Percentiles rank a stretch among this genome's conserved stretches.
Conservation (phyloP, 805 yeast genomes). For the Isabelozyma gotoi region DNA sequence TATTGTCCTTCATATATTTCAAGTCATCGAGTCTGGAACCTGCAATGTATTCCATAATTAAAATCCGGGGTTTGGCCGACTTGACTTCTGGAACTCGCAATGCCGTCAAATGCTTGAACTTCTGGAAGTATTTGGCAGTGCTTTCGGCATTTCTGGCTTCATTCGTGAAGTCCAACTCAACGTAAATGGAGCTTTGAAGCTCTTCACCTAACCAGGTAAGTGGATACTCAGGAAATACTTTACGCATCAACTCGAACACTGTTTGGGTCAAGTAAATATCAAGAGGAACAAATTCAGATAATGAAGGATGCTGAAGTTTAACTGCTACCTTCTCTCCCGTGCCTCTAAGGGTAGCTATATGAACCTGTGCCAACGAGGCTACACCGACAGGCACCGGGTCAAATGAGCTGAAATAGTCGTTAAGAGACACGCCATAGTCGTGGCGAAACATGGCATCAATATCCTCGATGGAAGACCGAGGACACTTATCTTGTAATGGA, state of each 20-base stretch:
- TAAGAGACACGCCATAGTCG: slow-evolving; percentile 64
- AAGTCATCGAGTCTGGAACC: slow-evolving; percentile 85
- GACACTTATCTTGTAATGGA: slow-evolving; percentile 90
- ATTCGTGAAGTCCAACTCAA: slow-evolving; percentile 84
- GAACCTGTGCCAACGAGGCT: slow-evolving; percentile 96
- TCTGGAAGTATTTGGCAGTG: slow-evolving; percentile 67
- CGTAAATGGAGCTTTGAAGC: slow-evolving; percentile 77
- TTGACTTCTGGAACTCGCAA: slow-evolving; percentile 73
- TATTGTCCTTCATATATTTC: slow-evolving; percentile 56
- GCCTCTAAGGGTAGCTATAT: slow-evolving; percentile 60
- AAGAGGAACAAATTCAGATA: slow-evolving; percentile 84
- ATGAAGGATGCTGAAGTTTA: slow-evolving; percentile 89
- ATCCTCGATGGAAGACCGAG: slow-evolving; percentile 70
- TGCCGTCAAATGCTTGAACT: slow-evolving; percentile 63
- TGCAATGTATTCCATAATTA: slow-evolving; percentile 82
- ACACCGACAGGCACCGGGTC: slow-evolving; percentile 83
- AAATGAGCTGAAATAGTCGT: slow-evolving; percentile 66
- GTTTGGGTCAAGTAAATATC: slow-evolving; percentile 77
- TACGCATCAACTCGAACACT: slow-evolving; percentile 72
- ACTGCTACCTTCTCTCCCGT: slow-evolving; percentile 83
- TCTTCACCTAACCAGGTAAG: slow-evolving; percentile 96
- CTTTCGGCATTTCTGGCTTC: slow-evolving; percentile 80
- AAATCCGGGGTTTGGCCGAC: slow-evolving; percentile 64
- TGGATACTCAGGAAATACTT: slow-evolving; percentile 91
- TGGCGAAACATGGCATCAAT: slow-evolving; percentile 61